Evolutionary conservation across 2,329 filamentous ascomycete species (phyloP).

Genomic region (Huntiella decipiens): DNA sequence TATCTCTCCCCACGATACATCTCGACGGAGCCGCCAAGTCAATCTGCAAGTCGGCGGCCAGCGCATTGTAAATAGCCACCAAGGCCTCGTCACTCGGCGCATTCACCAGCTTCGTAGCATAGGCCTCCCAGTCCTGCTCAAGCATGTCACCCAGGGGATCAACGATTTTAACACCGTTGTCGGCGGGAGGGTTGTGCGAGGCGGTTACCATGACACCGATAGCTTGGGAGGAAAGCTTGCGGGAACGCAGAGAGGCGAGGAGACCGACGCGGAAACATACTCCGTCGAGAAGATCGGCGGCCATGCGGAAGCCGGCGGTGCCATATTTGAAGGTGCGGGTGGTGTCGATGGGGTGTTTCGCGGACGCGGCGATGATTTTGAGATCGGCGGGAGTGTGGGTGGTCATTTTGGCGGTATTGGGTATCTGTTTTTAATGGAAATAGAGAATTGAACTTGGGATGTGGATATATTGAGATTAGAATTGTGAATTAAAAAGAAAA

Average conservation of each 20-base stretch:
- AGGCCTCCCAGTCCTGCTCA: conserved; percentile 81
- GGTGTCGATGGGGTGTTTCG: conserved; percentile 39
- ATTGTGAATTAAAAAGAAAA: too few species aligned
- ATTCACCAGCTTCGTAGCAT: conserved; percentile 81
- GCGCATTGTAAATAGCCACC: conserved; percentile 53
- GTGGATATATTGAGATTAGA: too few species aligned
- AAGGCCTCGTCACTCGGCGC: conserved; percentile 56
- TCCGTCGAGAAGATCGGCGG: conserved; percentile 65
- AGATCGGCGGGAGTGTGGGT: conserved; percentile 16
- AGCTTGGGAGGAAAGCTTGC: conserved; percentile 72
- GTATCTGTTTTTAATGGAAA: not conserved
- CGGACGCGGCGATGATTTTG: conserved; percentile 39
- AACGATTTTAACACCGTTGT: conserved; percentile 90
- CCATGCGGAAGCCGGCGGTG: conserved; percentile 51
- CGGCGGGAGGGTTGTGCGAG: conserved; percentile 74
- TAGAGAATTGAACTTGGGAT: conserved; percentile 3
- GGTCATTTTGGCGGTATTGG: conserved; percentile 6
- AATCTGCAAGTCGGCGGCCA: conserved; percentile 59
- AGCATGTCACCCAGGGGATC: conserved; percentile 98
- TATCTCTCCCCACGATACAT: conserved; percentile 83
- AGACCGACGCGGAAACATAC: conserved; percentile 87
- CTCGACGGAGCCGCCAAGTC: conserved; percentile 51
- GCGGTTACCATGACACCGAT: conserved; percentile 96
- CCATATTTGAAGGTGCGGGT: conserved; percentile 43
- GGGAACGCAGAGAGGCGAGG: conserved; percentile 70